These are phyloP conservation scores for Endocalyx cinctus DNA, from an alignment of 2,329 filamentous ascomycete genomes.

Conservation along the genomic window DNA sequence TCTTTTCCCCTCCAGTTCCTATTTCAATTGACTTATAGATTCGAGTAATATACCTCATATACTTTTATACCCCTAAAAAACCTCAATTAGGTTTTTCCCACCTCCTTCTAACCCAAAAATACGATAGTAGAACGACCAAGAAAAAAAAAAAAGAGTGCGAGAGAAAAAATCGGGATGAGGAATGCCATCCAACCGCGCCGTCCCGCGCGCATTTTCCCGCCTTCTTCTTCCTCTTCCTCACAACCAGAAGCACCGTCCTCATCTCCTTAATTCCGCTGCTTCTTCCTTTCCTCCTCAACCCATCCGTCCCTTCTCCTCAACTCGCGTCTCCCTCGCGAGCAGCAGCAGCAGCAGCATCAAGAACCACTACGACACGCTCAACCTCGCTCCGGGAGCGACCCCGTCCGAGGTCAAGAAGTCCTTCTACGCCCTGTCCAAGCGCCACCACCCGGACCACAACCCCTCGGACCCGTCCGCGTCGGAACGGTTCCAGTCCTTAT, in stretches of 20 bases:
- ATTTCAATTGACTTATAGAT: background rate
- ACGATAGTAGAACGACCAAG: background rate
- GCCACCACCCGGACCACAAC: slow-evolving; percentile 90
- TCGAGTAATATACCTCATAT: background rate
- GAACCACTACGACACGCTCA: slow-evolving; percentile 80
- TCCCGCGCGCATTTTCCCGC: slow-evolving; percentile 17
- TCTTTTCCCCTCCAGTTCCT: too few species aligned
- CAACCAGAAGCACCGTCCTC: background rate
- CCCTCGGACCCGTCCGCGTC: slow-evolving; percentile 67
- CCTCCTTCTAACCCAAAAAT: too few species aligned
- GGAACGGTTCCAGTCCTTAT: slow-evolving; percentile 75
- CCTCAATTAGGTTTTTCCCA: background rate
- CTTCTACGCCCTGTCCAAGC: slow-evolving; percentile 89
- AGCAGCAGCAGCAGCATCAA: slow-evolving; percentile 31
- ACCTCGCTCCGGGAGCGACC: slow-evolving; percentile 65
- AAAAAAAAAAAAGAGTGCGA: background rate
- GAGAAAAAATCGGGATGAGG: slow-evolving; percentile 50
- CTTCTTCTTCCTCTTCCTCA: slow-evolving; percentile 6
- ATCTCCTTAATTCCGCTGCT: background rate
- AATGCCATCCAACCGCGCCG: slow-evolving; percentile 44
- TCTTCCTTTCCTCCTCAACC: background rate
- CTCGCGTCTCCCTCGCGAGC: slow-evolving; percentile 29
- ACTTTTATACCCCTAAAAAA: background rate
- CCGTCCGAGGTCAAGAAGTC: slow-evolving; percentile 81
- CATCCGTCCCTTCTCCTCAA: slow-evolving; percentile 39